Base-by-base conservation (phyloP, 164 flowering plant species). In the Sedum album region DNA sequence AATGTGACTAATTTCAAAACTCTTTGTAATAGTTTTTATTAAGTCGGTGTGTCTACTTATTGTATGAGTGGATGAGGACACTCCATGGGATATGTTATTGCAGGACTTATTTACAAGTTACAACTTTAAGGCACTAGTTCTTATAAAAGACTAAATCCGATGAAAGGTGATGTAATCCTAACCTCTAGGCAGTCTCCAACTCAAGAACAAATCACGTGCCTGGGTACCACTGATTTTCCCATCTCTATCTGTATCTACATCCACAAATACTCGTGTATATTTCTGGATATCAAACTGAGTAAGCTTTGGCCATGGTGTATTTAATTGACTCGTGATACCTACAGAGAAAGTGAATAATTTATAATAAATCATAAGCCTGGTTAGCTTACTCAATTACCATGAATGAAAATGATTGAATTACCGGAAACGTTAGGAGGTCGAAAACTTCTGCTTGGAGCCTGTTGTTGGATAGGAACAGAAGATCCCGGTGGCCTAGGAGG, bases 111-210 rank as follows among this genome's bases (percentile, higher is more conserved):
- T 7, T 57, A 57, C 2, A 28, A 13, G 3, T 44, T n/a, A n/a
- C n/a, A n/a, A n/a, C n/a, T n/a, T n/a, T n/a, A n/a, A n/a, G n/a
- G n/a, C n/a, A n/a, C n/a, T n/a, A n/a, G n/a, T n/a, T n/a, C n/a
- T 2, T 44, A 44, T 44, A 44, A 44, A 44, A 11, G 48, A 44
- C 48, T 15, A 2, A 44, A 14, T 44, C 11, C 46, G 7, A 20
- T n/a, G 46, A 36, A 65, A 21, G 15, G 10, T 13, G 2, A 6
- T 38, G 1, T 6, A 60, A 67, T 65, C 4, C 63, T 36, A 78
- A 91, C 97, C 99, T 90, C 96, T 83, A 66, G 96, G 97, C 65
- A 91, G 76, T 76, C 83, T 86, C 99, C 99, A 94, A 78, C 96
- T 89, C 66, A 94, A 75, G 72, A 94, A 94, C 65, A 94, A 82